Percentiles rank a stretch among this genome's conserved stretches.
These are phyloP conservation scores for Mycena chlorophos DNA, from an alignment of 768 basidiomycete species.

Conservation along the genomic window DNA sequence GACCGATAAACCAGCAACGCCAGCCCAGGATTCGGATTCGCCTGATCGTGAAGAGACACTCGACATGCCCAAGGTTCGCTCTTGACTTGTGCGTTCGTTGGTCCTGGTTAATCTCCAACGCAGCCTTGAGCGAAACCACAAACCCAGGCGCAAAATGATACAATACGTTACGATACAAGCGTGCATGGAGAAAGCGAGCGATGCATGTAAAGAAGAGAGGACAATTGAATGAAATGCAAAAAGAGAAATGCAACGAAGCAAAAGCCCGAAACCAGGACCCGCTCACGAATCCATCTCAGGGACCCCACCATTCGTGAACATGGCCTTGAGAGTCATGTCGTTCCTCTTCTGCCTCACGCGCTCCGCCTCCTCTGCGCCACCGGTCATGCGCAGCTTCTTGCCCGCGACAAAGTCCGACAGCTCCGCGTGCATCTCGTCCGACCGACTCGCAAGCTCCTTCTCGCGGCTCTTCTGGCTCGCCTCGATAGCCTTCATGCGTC, in stretches of 20 bases:
- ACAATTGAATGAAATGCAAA: slow-evolving; percentile 23
- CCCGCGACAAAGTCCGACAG: slow-evolving; percentile 81
- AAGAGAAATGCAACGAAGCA: slow-evolving; percentile 6
- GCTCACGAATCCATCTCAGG: slow-evolving; percentile 22
- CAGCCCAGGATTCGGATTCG: not conserved
- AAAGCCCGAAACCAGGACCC: slow-evolving; percentile 3
- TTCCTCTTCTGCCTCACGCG: slow-evolving; percentile 82
- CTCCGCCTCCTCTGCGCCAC: slow-evolving; percentile 90
- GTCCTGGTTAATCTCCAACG: too few relatives aligned
- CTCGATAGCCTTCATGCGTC: slow-evolving; percentile 89
- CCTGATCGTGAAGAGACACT: not conserved
- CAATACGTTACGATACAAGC: too few relatives aligned
- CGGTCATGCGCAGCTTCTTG: slow-evolving; percentile 93
- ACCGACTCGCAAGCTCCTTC: slow-evolving; percentile 66
- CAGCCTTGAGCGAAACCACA: not conserved
- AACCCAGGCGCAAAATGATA: not conserved
- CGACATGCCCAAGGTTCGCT: not conserved
- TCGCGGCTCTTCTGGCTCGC: slow-evolving; percentile 80
- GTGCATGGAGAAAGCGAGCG: slow-evolving; percentile 2
- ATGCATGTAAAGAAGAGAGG: slow-evolving; percentile 23
- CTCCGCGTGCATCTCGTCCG: slow-evolving; percentile 86
- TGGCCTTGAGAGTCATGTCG: slow-evolving; percentile 83
- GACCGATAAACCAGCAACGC: not conserved
- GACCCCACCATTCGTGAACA: slow-evolving; percentile 58
- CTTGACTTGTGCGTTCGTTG: not conserved